A percentile compares a stretch with the other conserved stretches of the same genome.
phyloP scores from a whole-genome alignment of 768 basidiomycete genomes.

The Podaxis sp. region DNA sequence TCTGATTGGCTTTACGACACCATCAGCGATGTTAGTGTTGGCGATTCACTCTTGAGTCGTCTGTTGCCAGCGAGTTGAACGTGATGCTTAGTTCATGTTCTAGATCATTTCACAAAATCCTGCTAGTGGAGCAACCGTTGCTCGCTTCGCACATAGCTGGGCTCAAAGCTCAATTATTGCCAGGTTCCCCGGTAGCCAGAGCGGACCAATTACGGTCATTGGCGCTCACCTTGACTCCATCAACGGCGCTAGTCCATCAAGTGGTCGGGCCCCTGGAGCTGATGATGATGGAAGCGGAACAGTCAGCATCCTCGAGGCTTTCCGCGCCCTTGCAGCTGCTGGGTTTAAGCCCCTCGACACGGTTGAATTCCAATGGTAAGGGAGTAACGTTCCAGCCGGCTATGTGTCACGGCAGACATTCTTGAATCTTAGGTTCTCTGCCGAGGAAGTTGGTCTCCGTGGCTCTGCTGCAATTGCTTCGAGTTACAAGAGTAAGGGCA shows the following conservation, averaged over 20 bases:
- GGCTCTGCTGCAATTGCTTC: conserved; percentile 55
- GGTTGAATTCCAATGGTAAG: conserved; percentile 46
- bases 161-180: conserved; percentile 33
- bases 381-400: background rate
- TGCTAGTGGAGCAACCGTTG: conserved; percentile 25
- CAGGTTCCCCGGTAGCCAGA: conserved; percentile 31
- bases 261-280: conserved; percentile 45
- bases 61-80: background rate
- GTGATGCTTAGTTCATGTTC: background rate
- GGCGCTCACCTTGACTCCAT: conserved; percentile 42
- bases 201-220: conserved; percentile 32
- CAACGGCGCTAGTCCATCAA: conserved; percentile 29
- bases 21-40: conserved; percentile 22
- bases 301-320: conserved; percentile 41
- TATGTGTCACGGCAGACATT: conserved; percentile 42
- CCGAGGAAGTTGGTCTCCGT: conserved; percentile 41
- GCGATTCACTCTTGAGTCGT: background rate
- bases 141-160: conserved; percentile 31
- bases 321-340: conserved; percentile 33
- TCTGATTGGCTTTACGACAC: conserved; percentile 33
- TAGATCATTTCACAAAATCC: conserved; percentile 25
- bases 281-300: conserved; percentile 48
- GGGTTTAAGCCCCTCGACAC: conserved; percentile 37
- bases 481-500: conserved; percentile 41
- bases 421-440: conserved; percentile 41